phyloP scores from a whole-genome alignment of 75 land plant genomes.

The Selaginella tamariscina region DNA sequence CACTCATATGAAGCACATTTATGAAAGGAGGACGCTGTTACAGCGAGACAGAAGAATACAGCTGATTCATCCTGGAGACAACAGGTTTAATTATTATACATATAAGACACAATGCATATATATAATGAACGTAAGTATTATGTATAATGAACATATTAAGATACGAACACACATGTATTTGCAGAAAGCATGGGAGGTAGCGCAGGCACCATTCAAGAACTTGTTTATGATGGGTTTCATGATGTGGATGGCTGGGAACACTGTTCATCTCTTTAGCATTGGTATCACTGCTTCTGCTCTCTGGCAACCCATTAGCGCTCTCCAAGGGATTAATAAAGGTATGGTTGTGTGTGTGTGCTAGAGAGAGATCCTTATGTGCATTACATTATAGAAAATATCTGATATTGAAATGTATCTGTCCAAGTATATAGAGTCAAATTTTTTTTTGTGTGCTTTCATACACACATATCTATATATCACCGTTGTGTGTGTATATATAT shows the following conservation, averaged over 20 bases:
- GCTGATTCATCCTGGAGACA: constrained; percentile 72
- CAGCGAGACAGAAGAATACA: constrained; percentile 74
- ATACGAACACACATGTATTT: too few species aligned
- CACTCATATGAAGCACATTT: background rate
- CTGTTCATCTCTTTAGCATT: constrained; percentile 92
- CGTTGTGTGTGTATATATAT: too few species aligned
- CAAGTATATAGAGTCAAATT: too few species aligned
- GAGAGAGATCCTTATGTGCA: too few species aligned
- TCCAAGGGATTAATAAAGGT: constrained; percentile 92
- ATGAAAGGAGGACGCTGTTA: constrained; percentile 51
- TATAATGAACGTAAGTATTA: too few species aligned
- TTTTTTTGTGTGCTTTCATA: constrained; percentile 1
- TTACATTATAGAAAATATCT: too few species aligned
- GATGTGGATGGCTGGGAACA: constrained; percentile 99
- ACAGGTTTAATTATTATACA: constrained; percentile 37
- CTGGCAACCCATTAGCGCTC: constrained; percentile 92
- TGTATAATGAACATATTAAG: too few species aligned
- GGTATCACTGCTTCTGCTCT: constrained; percentile 97
- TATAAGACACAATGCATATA: too few species aligned
- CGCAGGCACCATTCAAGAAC: constrained; percentile 84
- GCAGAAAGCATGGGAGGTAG: constrained; percentile 98
- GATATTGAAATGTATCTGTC: too few species aligned
- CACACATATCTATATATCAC: too few species aligned
- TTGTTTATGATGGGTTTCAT: constrained; percentile 95
- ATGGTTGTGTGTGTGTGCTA: too few species aligned